Conservation (phyloP, 2,329 filamentous ascomycete species). For the Colletotrichum tropicicola region DNA sequence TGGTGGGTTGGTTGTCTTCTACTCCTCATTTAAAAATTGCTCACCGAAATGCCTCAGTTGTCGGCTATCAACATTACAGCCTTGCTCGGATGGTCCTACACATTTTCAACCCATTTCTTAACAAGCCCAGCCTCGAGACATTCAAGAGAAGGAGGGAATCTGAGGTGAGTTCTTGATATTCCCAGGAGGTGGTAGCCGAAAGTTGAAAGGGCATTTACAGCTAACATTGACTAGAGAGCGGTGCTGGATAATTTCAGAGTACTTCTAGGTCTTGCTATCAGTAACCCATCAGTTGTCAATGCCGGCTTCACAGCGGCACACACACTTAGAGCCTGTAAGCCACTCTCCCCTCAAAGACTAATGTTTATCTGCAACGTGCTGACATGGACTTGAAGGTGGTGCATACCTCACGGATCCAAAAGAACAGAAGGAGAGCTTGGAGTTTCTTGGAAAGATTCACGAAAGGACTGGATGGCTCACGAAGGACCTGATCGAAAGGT, state of each 20-base stretch:
- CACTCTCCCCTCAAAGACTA: neutral
- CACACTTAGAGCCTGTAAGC: conserved; percentile 36
- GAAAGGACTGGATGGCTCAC: conserved; percentile 11
- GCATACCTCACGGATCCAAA: conserved; percentile 3
- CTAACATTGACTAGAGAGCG: conserved; percentile 26
- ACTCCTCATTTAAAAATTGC: neutral
- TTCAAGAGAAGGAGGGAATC: conserved; percentile 32
- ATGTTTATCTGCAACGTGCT: neutral
- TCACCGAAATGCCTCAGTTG: conserved; percentile 32
- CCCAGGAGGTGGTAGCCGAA: too few relatives aligned
- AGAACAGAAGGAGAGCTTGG: conserved; percentile 8
- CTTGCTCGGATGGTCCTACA: conserved; percentile 47
- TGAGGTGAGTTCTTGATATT: conserved; percentile 32
- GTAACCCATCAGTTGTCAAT: conserved; percentile 35
- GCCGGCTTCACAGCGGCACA: conserved; percentile 38
- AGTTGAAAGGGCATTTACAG: too few relatives aligned
- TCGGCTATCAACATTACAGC: conserved; percentile 50
- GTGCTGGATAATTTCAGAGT: conserved; percentile 35
- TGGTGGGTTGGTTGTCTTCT: neutral
- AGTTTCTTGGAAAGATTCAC: neutral
- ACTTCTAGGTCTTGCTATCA: conserved; percentile 37
- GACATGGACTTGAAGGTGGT: too few relatives aligned
- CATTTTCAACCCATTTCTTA: conserved; percentile 46
- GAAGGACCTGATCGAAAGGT: conserved; percentile 1
- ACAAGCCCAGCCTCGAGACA: conserved; percentile 35